Evolutionary conservation across 2,329 filamentous ascomycete genomes (phyloP).

Genomic region (Fusarium cicatricum): DNA sequence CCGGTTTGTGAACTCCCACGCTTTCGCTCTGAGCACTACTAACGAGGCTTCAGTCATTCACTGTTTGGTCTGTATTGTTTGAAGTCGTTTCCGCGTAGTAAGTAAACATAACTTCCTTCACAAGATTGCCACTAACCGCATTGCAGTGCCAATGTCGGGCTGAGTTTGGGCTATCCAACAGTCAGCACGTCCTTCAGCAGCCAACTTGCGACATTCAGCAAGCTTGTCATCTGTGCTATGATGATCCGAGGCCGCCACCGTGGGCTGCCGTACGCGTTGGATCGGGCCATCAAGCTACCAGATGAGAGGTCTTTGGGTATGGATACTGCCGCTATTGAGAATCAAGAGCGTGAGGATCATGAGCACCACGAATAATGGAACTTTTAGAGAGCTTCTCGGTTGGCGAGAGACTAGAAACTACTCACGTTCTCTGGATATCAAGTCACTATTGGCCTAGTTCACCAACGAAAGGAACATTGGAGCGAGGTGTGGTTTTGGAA

Average conservation of each 20-base stretch:
- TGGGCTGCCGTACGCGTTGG: constrained; percentile 46
- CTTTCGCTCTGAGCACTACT: neutral
- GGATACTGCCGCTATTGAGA: constrained; percentile 8
- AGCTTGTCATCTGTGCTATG: constrained; percentile 49
- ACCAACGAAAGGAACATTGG: too few relatives aligned
- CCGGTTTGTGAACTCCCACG: constrained; percentile 24
- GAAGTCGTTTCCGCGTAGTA: constrained; percentile 48
- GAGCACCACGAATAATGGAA: constrained; percentile 21
- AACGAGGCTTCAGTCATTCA: constrained; percentile 36
- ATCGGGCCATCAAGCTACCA: constrained; percentile 47
- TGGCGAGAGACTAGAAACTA: too few relatives aligned
- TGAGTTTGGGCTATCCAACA: constrained; percentile 46
- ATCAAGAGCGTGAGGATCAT: constrained; percentile 24
- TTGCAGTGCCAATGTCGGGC: constrained; percentile 47
- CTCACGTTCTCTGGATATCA: too few relatives aligned
- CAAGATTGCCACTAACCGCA: constrained; percentile 7
- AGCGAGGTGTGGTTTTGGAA: too few relatives aligned
- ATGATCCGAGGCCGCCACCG: constrained; percentile 51
- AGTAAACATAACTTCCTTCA: constrained; percentile 6
- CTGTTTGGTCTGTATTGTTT: constrained; percentile 46
- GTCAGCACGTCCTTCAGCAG: constrained; percentile 44
- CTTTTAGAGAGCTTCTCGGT: too few relatives aligned
- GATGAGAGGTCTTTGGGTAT: constrained; percentile 33
- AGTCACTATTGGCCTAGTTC: too few relatives aligned
- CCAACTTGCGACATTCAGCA: constrained; percentile 45